phyloP scores from a whole-genome alignment of 2,329 filamentous ascomycete genomes.

The Seiridium cupressi region DNA sequence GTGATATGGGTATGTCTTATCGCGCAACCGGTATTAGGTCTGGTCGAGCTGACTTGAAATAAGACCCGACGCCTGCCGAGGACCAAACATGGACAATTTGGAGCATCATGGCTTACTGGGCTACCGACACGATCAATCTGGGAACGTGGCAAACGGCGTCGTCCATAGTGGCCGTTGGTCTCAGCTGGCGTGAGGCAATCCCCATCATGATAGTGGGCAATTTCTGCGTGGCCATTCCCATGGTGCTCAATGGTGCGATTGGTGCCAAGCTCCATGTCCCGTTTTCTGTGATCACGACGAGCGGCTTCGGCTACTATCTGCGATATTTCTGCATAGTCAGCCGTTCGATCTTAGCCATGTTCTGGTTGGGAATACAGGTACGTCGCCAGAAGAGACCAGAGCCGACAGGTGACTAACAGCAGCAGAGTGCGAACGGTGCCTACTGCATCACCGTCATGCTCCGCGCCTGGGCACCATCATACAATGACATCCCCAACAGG shows the following conservation, averaged over 20 bases:
- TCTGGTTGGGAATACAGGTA: constrained; percentile 59
- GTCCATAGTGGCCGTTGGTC: constrained; percentile 30
- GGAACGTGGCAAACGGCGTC: constrained; percentile 33
- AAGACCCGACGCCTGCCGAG: constrained; percentile 32
- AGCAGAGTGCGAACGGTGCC: constrained; percentile 58
- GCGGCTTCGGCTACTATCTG: constrained; percentile 45
- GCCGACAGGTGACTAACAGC: background rate
- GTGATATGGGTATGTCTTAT: constrained; percentile 26
- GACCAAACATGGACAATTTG: constrained; percentile 36
- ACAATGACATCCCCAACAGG: constrained; percentile 49
- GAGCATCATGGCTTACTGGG: constrained; percentile 35
- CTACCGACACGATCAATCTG: constrained; percentile 32
- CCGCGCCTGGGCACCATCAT: constrained; percentile 52
- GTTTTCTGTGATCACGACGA: constrained; percentile 42
- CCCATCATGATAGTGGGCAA: constrained; percentile 54
- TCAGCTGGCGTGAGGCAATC: constrained; percentile 33
- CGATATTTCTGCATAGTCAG: constrained; percentile 36
- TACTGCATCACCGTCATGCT: constrained; percentile 45
- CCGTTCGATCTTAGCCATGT: constrained; percentile 43
- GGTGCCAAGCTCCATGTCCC: constrained; percentile 45
- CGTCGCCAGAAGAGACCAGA: background rate
- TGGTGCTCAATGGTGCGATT: constrained; percentile 47
- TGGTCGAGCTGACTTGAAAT: constrained; percentile 14
- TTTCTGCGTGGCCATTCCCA: constrained; percentile 54
- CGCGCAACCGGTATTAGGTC: background rate